Base-by-base conservation (phyloP, 306 rosid genomes). In the Alnus glutinosa region DNA sequence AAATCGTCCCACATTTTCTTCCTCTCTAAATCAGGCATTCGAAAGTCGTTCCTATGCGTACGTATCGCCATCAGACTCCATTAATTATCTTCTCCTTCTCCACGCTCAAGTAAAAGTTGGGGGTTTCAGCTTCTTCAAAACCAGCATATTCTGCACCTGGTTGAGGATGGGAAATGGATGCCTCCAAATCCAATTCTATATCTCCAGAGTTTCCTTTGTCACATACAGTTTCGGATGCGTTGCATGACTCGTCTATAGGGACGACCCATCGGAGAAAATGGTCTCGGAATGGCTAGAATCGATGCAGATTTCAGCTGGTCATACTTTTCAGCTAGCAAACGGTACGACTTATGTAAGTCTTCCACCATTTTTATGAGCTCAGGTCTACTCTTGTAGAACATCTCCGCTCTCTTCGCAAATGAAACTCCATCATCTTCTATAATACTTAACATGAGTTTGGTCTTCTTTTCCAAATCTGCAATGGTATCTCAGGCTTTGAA, bases 391-490 rank as follows among this genome's bases (percentile, higher is more conserved):
- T 72, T 64, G 74, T 64, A 81, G 74, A 70, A 83, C 85, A 72
- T 81, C 78, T 86, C 85, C 0, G 78, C 84, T 57, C 87, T 87
- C 75, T 68, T 72, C 2, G 73, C 73, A 66, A 81, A 84, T 5
- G 90, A 75, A 44, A 81, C 87, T 52, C 87, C 86, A 32, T 81
- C 87, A 14, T 79, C 79, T 54, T 87, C 82, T 23, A 87, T 72
- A 9, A 84, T 84, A 30, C 79, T 79, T 23, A 72, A 59, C 75
- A 86, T 86, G 72, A 46, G 48, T 7, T 78, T 73, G 1, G 84
- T 83, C 83, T 86, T 83, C 42, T 81, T 85, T 47, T 81, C 85
- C 73, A 83, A 70, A 50, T 83, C 89, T 86, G 79, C 79, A 30
- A 12, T 42, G 46, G 46, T 10, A 49, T 49, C 14, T 2, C 52